Conservation (phyloP, 345 rosid species). For the Linum lewisii region DNA sequence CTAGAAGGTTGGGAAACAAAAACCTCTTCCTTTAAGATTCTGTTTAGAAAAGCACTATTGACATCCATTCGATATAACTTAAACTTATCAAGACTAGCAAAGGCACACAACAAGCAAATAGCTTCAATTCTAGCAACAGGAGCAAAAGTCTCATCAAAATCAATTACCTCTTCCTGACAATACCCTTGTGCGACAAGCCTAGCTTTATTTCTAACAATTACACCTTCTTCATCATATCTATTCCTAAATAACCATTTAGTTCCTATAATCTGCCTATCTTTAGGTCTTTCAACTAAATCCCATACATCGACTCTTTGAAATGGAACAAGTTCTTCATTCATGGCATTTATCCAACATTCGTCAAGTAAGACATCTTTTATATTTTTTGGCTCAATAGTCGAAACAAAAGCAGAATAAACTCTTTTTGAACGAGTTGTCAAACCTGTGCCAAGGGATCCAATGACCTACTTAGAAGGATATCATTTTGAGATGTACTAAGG, state of each 20-base stretch:
- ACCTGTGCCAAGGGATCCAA: background rate
- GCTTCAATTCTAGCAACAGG: background rate
- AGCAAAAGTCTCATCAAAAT: background rate
- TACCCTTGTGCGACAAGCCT: background rate
- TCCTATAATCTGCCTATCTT: background rate
- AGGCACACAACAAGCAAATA: background rate
- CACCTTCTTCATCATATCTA: background rate
- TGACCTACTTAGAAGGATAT: background rate
- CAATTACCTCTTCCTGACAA: background rate
- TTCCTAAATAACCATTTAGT: background rate
- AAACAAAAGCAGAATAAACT: background rate
- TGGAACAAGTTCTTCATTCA: background rate
- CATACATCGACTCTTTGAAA: background rate
- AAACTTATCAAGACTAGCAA: background rate
- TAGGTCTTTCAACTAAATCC: background rate
- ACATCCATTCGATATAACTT: background rate
- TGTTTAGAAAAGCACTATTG: background rate
- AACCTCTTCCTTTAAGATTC: background rate
- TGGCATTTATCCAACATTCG: background rate
- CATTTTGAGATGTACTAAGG: background rate
- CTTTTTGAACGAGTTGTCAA: background rate
- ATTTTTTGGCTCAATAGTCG: background rate
- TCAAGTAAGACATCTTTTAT: background rate
- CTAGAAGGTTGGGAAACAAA: background rate
- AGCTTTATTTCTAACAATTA: background rate